Base-by-base conservation (phyloP, 148 eudicot species). In the Fagopyrum homotropicum region DNA sequence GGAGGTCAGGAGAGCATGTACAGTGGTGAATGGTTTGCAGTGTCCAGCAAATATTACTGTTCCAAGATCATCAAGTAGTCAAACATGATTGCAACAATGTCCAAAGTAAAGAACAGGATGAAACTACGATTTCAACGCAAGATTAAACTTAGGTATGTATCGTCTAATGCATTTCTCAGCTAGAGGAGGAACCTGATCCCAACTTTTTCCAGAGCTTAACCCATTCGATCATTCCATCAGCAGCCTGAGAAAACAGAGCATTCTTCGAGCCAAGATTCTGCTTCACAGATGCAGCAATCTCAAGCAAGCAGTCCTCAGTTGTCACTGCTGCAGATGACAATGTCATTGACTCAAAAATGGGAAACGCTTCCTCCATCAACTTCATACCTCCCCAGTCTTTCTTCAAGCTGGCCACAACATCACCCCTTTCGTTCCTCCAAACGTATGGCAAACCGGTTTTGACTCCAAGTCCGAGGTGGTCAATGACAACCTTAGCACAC, bases 311-410 rank as follows among this genome's bases (percentile, higher is more conserved):
- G 35, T 84, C 89, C 77, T 90, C 99, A 0, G 90, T 89, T 4
- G 87, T 88, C 68, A 78, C 85, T 3, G 98, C 88, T 60, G 71
- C 84, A 12, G 77, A 40, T 16, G 94, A 84, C 83, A 92, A 80
- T 75, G 64, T 88, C 74, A 92, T 2, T 19, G 90, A 78, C 76
- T 95, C 91, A 17, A 92, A 88, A 75, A 90, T 90, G 4, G 96
- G 97, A 15, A 90, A 86, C 0, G 88, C 90, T 26, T 92, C 93
- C 82, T 92, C 97, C 97, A 90, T 90, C 69, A 92, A 85, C 90
- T 89, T 95, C 54, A 92, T 86, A 46, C 97, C 98, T 82, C 86
- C 86, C 99, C 97, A 90, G 72, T 90, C 97, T 82, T 92, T 95
- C 88, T 90, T 90, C 94, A 92, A 82, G 80, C 92, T 88, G 80